Conservation (phyloP, 1,284 basidiomycete species). For the Ustilago sp. region DNA sequence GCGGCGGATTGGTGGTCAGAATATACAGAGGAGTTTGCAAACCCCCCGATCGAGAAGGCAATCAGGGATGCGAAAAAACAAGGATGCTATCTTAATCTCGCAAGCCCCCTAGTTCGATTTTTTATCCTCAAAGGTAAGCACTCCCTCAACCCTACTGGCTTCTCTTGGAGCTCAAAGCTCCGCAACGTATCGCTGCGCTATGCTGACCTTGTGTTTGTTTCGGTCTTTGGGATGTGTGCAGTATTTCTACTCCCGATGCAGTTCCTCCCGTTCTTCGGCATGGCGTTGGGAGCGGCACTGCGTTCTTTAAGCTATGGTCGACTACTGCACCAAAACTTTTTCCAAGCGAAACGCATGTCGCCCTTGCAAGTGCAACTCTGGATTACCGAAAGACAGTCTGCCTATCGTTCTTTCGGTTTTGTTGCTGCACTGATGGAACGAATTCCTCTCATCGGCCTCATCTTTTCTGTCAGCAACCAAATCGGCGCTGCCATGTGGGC, state of each 20-base stretch:
- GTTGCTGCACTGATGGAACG: constrained; percentile 61
- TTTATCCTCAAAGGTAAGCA: constrained; percentile 54
- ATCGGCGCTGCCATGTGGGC: constrained; percentile 69
- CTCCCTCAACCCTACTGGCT: not conserved
- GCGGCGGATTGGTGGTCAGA: constrained; percentile 65
- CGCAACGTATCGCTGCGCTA: not conserved
- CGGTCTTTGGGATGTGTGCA: not conserved
- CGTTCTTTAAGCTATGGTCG: constrained; percentile 55
- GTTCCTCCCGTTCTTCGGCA: constrained; percentile 63
- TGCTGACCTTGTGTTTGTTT: not conserved
- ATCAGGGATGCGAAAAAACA: constrained; percentile 58
- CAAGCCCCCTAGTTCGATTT: constrained; percentile 51
- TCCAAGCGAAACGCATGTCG: constrained; percentile 66
- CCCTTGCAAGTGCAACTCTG: constrained; percentile 62
- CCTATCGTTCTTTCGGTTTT: constrained; percentile 64
- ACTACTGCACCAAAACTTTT: constrained; percentile 53
- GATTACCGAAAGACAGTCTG: constrained; percentile 63
- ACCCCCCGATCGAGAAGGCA: constrained; percentile 61
- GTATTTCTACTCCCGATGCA: constrained; percentile 61
- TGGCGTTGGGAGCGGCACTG: constrained; percentile 49
- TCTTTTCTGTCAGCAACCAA: constrained; percentile 65
- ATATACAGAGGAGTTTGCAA: constrained; percentile 64
- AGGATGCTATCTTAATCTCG: constrained; percentile 54
- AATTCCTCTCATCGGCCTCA: constrained; percentile 61
- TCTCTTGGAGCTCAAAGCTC: not conserved